Base-by-base conservation (phyloP, 2,329 filamentous ascomycete species). In the Cordyceps militaris region DNA sequence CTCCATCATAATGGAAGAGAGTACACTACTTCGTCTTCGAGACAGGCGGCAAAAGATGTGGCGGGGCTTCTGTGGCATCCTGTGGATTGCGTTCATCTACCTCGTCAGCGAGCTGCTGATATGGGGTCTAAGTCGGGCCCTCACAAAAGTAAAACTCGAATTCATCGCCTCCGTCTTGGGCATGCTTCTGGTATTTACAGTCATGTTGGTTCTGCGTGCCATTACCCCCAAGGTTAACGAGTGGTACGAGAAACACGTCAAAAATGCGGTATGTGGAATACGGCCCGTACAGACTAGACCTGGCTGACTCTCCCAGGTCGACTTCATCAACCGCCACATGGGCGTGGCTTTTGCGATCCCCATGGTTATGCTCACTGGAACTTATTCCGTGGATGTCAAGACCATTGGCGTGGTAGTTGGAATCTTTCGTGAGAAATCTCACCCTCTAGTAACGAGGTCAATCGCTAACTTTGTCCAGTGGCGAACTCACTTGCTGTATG, bases 301-400 rank as follows among this genome's bases (percentile, higher is more conserved):
- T 5, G 21, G 40, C 49, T 48, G 64, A 59, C 38, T 50, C 19
- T 4, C 4, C 2, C 51, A 81, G 77, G 70, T 79, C 23, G 73
- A 80, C 49, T 71, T 80, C 10, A 71, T 81, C 55, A 81, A 81
- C 61, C 66, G 71, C 3, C 76, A 81, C 63, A 73, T 81, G 61
- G 78, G 78, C 0, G 64, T 80, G 6, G 79, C 76, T 3, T 81
- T 81, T 61, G 74, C 76, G 0, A 71, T 80, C 2, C 79, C 79
- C 0, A 71, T 81, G 2, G 66, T 79, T 1, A 75, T 76, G 69
- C 71, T 80, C 14, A 72, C 73, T 40, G 63, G 68, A n/a, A 63
- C 65, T 2, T 60, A 72, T 7, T 62, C 71, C 11, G 60, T 74
- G 8, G 64, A 67, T 19, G 62, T 66, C 19, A 61, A 57, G 3